Base-by-base conservation (phyloP, 164 flowering plant genomes). In the Chloranthus sessilifolius region DNA sequence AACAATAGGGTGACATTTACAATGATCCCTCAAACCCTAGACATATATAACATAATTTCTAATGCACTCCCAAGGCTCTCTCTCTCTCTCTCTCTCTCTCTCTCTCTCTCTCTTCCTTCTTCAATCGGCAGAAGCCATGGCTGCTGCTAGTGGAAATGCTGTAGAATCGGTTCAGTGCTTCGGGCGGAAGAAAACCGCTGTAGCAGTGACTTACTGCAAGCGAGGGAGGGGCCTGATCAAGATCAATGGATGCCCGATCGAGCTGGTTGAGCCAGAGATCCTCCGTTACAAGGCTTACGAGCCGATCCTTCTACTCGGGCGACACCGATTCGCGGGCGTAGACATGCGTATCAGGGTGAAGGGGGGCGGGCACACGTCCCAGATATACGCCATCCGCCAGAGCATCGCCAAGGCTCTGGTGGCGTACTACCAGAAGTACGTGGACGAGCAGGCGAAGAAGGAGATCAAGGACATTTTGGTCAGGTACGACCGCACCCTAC, bases 351-450 rank as follows among this genome's bases (percentile, higher is more conserved):
- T 57, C 23, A 38, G 61, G 9, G 61, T 57, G 22, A 28, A 41
- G 1, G 56, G 55, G 16, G 56, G 54, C 7, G 56, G 50, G 7
- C 55, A 49, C 31, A 59, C 62, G 36, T 50, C 55, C 20, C 55
- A 45, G 52, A 52, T 52, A 37, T 52, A 52, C 23, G 63, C 63
- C 8, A 59, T 59, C 29, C 56, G 63, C 4, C 52, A 59, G 45
- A 51, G 57, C 63, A 59, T 59, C 38, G 63, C 63, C 38, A 59
- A 59, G 52, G 63, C 63, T 3, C 56, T 59, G 19, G 56, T 52
- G 15, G 63, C 63, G 5, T 59, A 43, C 52, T 59, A 59, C 63
- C 63, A 59, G 57, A 59, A 59, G 46, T 59, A 34, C 55, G 63
- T 59, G 7, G 63, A 59, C 51, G 63, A 52, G 46, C 63, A 52